Evolutionary conservation across 2,329 filamentous ascomycete genomes (phyloP).

Genomic region (Pseudocercospora pini-densiflorae): DNA sequence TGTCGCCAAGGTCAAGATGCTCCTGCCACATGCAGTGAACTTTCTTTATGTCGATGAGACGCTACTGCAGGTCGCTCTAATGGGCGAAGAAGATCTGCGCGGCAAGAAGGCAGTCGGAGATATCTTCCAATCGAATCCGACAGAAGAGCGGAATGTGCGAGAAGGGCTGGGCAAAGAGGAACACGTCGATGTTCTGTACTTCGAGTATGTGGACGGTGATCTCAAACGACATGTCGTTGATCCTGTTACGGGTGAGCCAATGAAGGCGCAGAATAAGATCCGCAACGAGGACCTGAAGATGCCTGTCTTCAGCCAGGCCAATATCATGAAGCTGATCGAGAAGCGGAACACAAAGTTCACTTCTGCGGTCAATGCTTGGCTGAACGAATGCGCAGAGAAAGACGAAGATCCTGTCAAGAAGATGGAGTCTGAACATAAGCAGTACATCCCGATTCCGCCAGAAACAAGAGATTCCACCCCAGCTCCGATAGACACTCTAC

Average conservation of each 20-base stretch:
- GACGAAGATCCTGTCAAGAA: conserved; percentile 69
- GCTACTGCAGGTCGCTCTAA: conserved; percentile 78
- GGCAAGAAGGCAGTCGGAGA: conserved; percentile 60
- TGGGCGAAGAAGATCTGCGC: conserved; percentile 70
- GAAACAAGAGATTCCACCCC: conserved; percentile 50
- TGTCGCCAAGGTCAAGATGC: conserved; percentile 77
- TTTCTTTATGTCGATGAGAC: conserved; percentile 88
- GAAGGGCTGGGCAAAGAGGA: conserved; percentile 44
- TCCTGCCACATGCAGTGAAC: conserved; percentile 77
- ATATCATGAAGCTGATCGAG: conserved; percentile 87
- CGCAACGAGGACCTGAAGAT: conserved; percentile 83
- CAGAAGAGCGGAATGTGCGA: conserved; percentile 41
- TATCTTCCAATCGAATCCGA: conserved; percentile 49
- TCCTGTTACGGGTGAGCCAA: conserved; percentile 74
- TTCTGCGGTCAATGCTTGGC: conserved; percentile 74
- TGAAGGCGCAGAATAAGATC: conserved; percentile 68
- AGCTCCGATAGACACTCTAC: conserved; percentile 53
- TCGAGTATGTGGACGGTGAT: conserved; percentile 92
- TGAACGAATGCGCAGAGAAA: conserved; percentile 72
- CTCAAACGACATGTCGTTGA: conserved; percentile 77
- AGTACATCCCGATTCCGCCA: conserved; percentile 66
- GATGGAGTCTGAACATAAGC: conserved; percentile 63
- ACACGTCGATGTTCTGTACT: conserved; percentile 71
- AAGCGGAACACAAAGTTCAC: conserved; percentile 85
- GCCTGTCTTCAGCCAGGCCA: conserved; percentile 90